Base-by-base conservation (phyloP, 1,139 yeast species). In the Zygoascus sp. region DNA sequence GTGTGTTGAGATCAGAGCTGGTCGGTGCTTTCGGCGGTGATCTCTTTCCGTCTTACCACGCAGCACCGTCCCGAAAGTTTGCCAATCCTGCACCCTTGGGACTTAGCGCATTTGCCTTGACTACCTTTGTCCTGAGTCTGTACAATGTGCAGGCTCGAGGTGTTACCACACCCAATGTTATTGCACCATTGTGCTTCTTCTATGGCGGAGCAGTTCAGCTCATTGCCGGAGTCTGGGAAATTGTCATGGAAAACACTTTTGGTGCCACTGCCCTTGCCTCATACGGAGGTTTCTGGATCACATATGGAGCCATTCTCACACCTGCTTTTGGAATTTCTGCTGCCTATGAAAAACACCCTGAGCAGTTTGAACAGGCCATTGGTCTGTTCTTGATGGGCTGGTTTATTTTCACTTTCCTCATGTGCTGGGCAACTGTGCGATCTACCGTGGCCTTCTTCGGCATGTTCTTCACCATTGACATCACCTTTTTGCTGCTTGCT, bases 71-170 rank as follows among this genome's bases (percentile, higher is more conserved):
- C 44, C 79, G 84, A 64, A 75, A 81, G 64, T 81, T 87, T 63
- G 96, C 83, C 51, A 88, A 88, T 65, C 95, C 96, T 40, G 87
- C 94, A 42, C 96, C 96, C 2, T 72, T 89, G 49, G 96, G 96
- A 11, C 73, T 89, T 54, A 75, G 80, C 43, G 95, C 87, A 4
- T 88, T 89, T 62, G 95, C 95, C 7, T 72, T 87, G 55, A 85
- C 96, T 16, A 85, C 95, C 4, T 85, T 89, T 65, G 86, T 87
- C 10, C 72, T 88, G 39, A 81, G 92, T 3, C 67, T 89, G 62
- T 69, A 80, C 55, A 80, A 81, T 55, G 73, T 76, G 6, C 73
- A 74, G 25, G 86, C 87, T 11, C 76, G 80, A 62, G 80, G 81
- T 20, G 77, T 81, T 23, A 53, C 62, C 16, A 66, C 67, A 22